phyloP scores from a whole-genome alignment of 305 asterid species.

The Rubia tinctorum region DNA sequence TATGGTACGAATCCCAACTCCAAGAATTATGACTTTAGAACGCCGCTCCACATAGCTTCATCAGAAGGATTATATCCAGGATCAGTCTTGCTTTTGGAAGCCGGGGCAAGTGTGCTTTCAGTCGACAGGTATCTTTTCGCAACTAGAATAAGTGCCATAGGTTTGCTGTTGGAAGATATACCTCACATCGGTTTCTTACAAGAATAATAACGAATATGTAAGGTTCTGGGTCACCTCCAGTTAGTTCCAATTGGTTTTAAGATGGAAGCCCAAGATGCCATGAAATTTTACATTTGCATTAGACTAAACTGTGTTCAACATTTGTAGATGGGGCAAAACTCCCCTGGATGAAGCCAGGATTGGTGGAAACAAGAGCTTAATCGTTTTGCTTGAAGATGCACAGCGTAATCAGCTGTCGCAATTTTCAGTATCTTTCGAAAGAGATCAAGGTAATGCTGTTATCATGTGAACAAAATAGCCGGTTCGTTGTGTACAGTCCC shows the following conservation, averaged over 20 bases:
- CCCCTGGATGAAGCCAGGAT: conserved; percentile 69
- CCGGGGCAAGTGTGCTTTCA: conserved; percentile 64
- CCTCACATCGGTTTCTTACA: no score
- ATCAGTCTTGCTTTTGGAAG: conserved; percentile 44
- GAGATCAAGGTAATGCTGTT: conserved; percentile 32
- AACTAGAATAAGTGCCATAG: neutral
- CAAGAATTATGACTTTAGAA: conserved; percentile 56
- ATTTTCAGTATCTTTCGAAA: conserved; percentile 27
- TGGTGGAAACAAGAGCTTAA: conserved; percentile 47
- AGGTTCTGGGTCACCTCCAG: no score
- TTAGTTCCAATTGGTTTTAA: no score
- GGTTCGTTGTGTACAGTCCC: neutral
- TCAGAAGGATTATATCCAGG: conserved; percentile 49
- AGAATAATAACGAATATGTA: no score
- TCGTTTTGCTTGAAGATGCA: conserved; percentile 60
- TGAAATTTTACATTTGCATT: neutral
- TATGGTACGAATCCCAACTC: conserved; percentile 66
- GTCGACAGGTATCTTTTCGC: conserved; percentile 50
- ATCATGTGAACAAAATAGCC: neutral
- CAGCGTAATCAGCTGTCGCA: conserved; percentile 34
- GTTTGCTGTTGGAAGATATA: neutral
- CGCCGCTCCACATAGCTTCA: conserved; percentile 75
- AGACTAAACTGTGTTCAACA: neutral
- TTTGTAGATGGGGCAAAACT: conserved; percentile 63
- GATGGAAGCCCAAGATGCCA: no score